Base-by-base conservation (phyloP, 164 flowering plant genomes). In the Annona cherimola region DNA sequence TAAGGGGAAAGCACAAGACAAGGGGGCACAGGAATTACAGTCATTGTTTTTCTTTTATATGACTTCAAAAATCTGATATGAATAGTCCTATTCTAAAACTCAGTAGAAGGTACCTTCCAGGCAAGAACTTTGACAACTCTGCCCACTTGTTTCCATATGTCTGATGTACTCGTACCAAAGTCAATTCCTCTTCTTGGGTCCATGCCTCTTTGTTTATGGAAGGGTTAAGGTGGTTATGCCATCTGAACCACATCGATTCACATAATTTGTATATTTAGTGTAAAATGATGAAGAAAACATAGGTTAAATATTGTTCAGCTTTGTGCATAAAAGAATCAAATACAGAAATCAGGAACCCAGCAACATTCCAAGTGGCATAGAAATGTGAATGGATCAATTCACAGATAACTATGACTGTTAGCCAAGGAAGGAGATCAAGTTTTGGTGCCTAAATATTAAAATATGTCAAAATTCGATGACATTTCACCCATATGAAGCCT, bases 161-260 rank as follows among this genome's bases (percentile, higher is more conserved):
- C 79, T 89, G 92, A 87, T 96, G 99, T 50, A 95, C 99, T 67
- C 80, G 95, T 80, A 93, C 86, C 75, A 96, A 73, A 72, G 89
- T 84, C 83, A 96, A 66, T 78, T 96, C 99, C 79, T 96, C 99
- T 73, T 90, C 95, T 75, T 91, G 94, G n/a, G 95, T 90, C 99
- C 99, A 95, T 65, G 98, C 95, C 80, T 95, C 93, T 79, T 88
- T 93, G 81, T 93, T 95, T 80, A 95, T 95, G 44, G 79, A 61
- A 68, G 99, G 99, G 82, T 95, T 95, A 42, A 95, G 91, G 84
- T 93, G 99, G 83, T 95, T 95, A 81, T 95, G 98, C 99, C 99
- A 95, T 88, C 98, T 93, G 75, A 75, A 69, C 66, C 61, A 12
- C 9, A 8, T 45, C 50, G 1, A 11, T 59, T 59, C 20, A 59